Conservation (phyloP, 257 asterid species). For the Leonotis leonurus region DNA sequence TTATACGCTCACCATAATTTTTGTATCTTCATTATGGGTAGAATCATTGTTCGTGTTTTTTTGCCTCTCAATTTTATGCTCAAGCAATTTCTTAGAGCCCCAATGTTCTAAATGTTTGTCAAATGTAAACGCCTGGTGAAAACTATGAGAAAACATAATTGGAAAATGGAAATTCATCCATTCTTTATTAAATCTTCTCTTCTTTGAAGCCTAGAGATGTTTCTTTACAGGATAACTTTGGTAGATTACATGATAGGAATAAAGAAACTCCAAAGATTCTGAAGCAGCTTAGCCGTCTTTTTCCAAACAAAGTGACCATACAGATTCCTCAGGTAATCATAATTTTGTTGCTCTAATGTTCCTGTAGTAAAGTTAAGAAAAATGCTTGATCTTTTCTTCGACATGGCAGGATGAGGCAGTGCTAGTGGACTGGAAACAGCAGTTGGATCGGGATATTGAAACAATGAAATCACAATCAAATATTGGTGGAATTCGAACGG, state of each 20-base stretch:
- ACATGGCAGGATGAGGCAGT: background rate
- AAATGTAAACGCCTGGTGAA: background rate
- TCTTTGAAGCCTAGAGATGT: too few species aligned
- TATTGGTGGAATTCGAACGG: too few species aligned
- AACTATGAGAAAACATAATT: too few species aligned
- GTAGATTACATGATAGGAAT: background rate
- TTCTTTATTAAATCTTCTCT: too few species aligned
- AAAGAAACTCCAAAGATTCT: too few species aligned
- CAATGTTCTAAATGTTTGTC: background rate
- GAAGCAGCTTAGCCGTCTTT: background rate
- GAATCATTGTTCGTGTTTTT: background rate
- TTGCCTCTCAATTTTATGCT: background rate
- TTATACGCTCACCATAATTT: background rate
- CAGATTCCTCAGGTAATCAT: background rate
- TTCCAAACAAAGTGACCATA: background rate
- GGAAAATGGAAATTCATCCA: too few species aligned
- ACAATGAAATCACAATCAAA: background rate
- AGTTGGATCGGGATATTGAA: background rate
- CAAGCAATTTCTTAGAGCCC: constrained; percentile 1
- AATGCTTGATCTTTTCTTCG: background rate
- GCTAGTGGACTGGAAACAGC: background rate
- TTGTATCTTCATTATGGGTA: background rate
- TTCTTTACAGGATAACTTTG: background rate
- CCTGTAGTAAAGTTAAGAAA: background rate
- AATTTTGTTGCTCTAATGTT: background rate